Base-by-base conservation (phyloP, 495 filamentous ascomycete species). In the Aspergillus taichungensis region DNA sequence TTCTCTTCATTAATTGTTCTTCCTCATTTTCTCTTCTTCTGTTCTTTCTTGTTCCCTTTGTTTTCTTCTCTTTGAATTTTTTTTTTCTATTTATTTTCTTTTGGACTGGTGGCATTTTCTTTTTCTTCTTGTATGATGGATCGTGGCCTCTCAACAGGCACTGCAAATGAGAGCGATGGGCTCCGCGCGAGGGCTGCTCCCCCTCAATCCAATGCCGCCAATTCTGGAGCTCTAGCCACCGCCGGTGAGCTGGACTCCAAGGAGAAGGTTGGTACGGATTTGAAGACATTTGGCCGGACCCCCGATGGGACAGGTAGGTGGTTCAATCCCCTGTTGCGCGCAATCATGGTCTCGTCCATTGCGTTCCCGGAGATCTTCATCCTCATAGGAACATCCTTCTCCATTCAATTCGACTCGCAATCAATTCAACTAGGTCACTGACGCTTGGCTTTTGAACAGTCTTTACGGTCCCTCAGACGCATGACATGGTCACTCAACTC, bases 401-500 rank as follows among this genome's bases (percentile, higher is more conserved):
- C n/a, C n/a, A n/a, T n/a, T n/a, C n/a, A n/a, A n/a, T n/a, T n/a
- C n/a, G n/a, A 4, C 18, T 43, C 30, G 29, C 14, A 9, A 27
- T 40, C 14, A 30, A 8, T 3, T 31, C 8, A 12, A 13, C 10
- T 18, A 38, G 10, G 13, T 13, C 31, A 6, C 6, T 32, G 8
- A 8, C 39, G 9, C 4, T 41, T 28, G 39, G 29, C 28, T 30
- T n/a, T 13, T 18, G n/a, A n/a, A 37, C 52, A 98, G 92, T 92
- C 42, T 98, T 98, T 65, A 85, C 87, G 30, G 92, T 98, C 13
- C 94, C 92, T 37, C 84, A 88, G 51, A 98, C 92, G 35, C 88
- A 95, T 73, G 92, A 98, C 66, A 97, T 97, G 91, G 92, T 98
- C 55, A 94, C 92, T 42, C 92, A 95, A 63, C 77, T 98, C 13